Evolutionary conservation across 176 grass and related monocot species (phyloP).

Genomic region (Panicum miliaceum): DNA sequence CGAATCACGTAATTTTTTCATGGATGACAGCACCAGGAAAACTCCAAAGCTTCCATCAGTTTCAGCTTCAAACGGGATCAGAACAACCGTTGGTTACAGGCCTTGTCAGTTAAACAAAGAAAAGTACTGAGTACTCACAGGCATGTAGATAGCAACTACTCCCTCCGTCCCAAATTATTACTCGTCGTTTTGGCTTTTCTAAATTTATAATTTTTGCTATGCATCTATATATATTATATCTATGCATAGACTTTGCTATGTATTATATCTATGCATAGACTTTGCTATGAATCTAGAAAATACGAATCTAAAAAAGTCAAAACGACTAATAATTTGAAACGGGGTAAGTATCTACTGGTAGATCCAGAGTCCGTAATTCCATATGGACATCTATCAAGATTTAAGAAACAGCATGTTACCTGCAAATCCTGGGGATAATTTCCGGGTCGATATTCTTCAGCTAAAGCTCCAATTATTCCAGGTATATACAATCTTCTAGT

Average conservation of each 20-base stretch:
- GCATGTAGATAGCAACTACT: neutral
- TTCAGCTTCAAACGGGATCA: neutral
- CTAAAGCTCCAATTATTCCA: slow-evolving; percentile 51
- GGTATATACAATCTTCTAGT: slow-evolving; percentile 55
- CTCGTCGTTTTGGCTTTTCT: too few species aligned
- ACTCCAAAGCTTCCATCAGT: neutral
- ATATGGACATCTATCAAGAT: neutral
- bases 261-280: too few species aligned
- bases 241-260: too few species aligned
- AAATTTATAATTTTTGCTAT: too few species aligned
- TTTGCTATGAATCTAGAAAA: too few species aligned
- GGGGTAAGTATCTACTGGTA: too few species aligned
- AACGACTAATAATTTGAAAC: too few species aligned
- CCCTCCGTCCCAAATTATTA: too few species aligned
- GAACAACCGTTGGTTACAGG: too few species aligned
- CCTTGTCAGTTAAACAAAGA: neutral
- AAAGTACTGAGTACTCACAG: neutral
- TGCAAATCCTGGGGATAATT: neutral
- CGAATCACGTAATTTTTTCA: neutral
- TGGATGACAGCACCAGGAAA: neutral
- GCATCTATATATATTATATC: too few species aligned
- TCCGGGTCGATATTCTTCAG: slow-evolving; percentile 13
- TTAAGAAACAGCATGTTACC: neutral
- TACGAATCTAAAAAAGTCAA: too few species aligned
- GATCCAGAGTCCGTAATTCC: too few species aligned